Percentiles rank a stretch among this genome's conserved stretches.
Conservation (phyloP, 202 grass and related monocot genomes). For the Schoenoplectus tabernaemontani region DNA sequence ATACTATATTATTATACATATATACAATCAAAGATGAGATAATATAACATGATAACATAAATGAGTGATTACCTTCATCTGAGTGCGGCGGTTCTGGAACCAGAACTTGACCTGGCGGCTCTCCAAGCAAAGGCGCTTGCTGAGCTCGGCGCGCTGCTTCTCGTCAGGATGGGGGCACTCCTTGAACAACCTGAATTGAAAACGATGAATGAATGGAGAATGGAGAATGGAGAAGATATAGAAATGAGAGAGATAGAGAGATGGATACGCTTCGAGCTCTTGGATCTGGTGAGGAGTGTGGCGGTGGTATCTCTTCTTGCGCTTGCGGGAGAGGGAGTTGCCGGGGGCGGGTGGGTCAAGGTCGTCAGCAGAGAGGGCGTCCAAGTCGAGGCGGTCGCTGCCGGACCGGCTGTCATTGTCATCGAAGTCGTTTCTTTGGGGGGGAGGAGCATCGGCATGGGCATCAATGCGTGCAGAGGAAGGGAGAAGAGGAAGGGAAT, state of each 20-base stretch:
- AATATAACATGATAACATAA: no score
- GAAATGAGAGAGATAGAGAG: no score
- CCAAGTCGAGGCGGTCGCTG: conserved; percentile 39
- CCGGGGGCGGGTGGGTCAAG: conserved; percentile 28
- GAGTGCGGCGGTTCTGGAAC: conserved; percentile 90
- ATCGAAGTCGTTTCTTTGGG: conserved; percentile 26
- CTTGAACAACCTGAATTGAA: conserved; percentile 49
- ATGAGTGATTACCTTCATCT: conserved; percentile 45
- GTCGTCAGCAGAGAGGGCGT: conserved; percentile 30
- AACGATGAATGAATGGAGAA: no score
- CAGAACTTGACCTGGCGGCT: conserved; percentile 92
- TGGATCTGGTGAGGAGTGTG: conserved; percentile 87
- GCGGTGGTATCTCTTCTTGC: conserved; percentile 54
- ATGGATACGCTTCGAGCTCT: conserved; percentile 79
- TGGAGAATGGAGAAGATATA: no score
- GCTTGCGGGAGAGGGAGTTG: conserved; percentile 41
- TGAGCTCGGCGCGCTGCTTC: conserved; percentile 52
- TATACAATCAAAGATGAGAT: no score
- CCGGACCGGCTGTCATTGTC: conserved; percentile 55
- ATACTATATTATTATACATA: no score
- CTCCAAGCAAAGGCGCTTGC: conserved; percentile 47
- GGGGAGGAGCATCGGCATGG: no score
- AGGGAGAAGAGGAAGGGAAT: background rate
- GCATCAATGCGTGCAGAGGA: no score
- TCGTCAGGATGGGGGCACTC: conserved; percentile 69